Evolutionary conservation across 2,329 filamentous ascomycete species (phyloP), one percentile per base, ranked within the genome.

Genomic region (Colletotrichum eremochloae): DNA sequence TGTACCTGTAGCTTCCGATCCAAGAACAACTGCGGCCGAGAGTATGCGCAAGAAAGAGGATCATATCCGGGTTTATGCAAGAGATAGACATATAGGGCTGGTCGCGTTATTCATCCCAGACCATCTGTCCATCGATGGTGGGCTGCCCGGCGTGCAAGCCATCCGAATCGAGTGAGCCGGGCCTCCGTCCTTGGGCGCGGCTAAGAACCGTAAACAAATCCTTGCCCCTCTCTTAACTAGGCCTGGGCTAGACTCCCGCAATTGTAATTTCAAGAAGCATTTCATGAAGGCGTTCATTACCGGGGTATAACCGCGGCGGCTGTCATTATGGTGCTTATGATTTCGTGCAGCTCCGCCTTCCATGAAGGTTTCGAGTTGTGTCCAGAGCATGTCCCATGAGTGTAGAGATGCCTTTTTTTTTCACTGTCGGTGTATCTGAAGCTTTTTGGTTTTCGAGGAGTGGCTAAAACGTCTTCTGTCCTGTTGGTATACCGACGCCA

Each of bases 71-170:
- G 15, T 20, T 33, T 56, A 52, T 33, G 29, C 40, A 66, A 48
- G n/a, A 57, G 8, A 42, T 38, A 55, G 63, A 2, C 46, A 48
- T 9, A 42, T 38, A 66, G 63, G 38, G 62, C 50, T 64, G 62
- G 36, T 48, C 52, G 33, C 15, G 29, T 20, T 11, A n/a, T 56
- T 7, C 38, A 24, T 20, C 11, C 38, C 38, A 29, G 33, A 24
- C 38, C 18, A 33, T 33, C 50, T 40, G 31, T 31, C 40, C 20
- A n/a, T 7, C 52, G 40, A 20, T 48, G 52, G n/a, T 9, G 40
- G 29, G 60, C 60, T 63, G n/a, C 20, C 48, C 14, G 6, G 31
- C 6, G 18, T 20, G 44, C 15, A 6, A 18, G n/a, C n/a, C 29
- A 15, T 31, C 63, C 18, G 15, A 50, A 56, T 20, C 18, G 29